Conservation (phyloP, 257 asterid genomes). For the Solanum ahanhuiri region DNA sequence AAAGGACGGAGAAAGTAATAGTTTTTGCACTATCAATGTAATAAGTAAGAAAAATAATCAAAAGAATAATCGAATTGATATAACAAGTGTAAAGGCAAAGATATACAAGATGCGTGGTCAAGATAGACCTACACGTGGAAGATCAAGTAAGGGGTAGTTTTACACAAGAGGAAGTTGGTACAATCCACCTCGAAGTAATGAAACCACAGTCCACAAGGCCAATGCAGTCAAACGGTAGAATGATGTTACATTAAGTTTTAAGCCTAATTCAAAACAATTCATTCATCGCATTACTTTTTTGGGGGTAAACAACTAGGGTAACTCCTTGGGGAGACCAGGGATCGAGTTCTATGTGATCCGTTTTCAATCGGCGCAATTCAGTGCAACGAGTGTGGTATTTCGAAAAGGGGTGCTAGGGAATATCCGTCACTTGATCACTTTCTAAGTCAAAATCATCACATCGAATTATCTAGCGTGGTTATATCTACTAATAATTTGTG, state of each 20-base stretch:
- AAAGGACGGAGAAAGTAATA: not conserved
- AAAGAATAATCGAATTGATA: too few relatives aligned
- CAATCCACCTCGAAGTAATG: not conserved
- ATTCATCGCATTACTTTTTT: not conserved
- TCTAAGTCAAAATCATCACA: not conserved
- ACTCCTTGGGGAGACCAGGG: not conserved
- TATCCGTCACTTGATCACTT: not conserved
- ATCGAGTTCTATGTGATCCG: too few relatives aligned
- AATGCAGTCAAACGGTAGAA: not conserved
- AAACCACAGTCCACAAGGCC: not conserved
- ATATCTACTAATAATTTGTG: not conserved
- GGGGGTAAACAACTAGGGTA: not conserved
- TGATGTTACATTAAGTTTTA: too few relatives aligned
- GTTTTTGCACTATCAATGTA: not conserved
- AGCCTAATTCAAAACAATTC: rapidly evolving
- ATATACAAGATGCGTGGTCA: not conserved
- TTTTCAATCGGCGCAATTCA: not conserved
- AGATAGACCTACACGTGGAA: not conserved
- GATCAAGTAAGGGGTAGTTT: not conserved
- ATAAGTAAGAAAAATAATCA: not conserved
- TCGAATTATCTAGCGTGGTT: not conserved
- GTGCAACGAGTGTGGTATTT: not conserved
- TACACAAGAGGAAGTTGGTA: not conserved
- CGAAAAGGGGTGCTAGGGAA: not conserved
- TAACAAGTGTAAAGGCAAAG: not conserved